Evolutionary conservation across 306 rosid species (phyloP), one percentile per base, ranked within the genome.

Genomic region (Trifolium repens): DNA sequence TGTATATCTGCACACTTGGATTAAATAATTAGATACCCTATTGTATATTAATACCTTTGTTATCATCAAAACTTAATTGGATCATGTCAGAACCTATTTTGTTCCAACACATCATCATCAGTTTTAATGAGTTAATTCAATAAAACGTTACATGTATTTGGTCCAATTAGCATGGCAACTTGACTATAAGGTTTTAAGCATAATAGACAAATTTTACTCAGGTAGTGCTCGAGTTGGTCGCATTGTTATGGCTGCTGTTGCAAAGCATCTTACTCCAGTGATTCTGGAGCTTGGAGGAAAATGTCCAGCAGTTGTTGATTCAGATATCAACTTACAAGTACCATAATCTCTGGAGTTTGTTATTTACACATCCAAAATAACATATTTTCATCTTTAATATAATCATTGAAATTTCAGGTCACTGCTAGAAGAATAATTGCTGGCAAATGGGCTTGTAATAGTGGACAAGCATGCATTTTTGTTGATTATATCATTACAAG

Each of bases 211-310:
- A 43, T 16, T 59, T 78, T 44, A 12, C 83, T 69, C 82, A 92
- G 97, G 97, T 39, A 89, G 97, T 83, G 96, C 96, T 16, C 84
- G 84, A 82, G 93, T 92, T 22, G 97, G 90, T 46, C 93, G 92
- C 67, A 90, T 92, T 62, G 96, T 92, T 80, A 83, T 92, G 97
- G 89, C 96, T 68, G 97, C 97, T n/a, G 96, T 96, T 27, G 93
- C 93, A 67, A 92, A 92, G 81, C 96, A 92, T 81, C 93, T 92
- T 54, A 90, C 96, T 9, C 97, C 97, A 6, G 93, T 92, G 50
- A 70, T 84, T 78, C 79, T 92, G 47, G 97, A 92, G 78, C 96
- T 92, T 34, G 96, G 97, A 52, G 97, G 97, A 57, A 92, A 92
- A 80, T 92, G 93, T 71, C 97, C 97, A 0, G 96, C 93, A 54